A percentile compares a stretch with the other conserved stretches of the same genome.
These are phyloP conservation scores for Decorospora gaudefroyi DNA, from an alignment of 2,329 filamentous ascomycete species.

Conservation along the genomic window DNA sequence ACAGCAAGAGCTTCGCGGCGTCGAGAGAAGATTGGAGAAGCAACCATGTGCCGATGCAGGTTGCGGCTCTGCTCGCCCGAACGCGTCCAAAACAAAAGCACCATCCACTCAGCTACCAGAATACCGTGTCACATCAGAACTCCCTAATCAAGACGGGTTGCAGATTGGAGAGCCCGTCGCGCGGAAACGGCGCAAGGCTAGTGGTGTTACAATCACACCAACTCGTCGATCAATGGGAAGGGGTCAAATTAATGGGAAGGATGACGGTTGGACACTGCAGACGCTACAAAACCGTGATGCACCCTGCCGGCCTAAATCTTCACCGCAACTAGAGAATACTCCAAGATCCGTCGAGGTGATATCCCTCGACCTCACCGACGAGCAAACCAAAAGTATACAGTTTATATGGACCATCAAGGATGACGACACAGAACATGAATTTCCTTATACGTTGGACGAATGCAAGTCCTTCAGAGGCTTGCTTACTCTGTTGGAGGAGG, in stretches of 20 bases:
- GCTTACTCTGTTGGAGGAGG: slow-evolving; percentile 5
- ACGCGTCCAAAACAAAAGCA: neutral
- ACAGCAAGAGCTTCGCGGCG: neutral
- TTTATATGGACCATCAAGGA: slow-evolving; percentile 15
- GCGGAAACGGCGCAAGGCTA: slow-evolving; percentile 5
- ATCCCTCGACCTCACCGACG: slow-evolving; percentile 9
- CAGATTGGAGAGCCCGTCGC: neutral
- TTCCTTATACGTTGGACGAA: slow-evolving; percentile 10
- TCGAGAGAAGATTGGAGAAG: neutral
- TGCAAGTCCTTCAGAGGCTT: slow-evolving; percentile 15
- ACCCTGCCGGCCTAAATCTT: too few relatives aligned
- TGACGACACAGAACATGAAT: slow-evolving; percentile 11
- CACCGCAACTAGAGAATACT: neutral
- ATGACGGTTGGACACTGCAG: too few relatives aligned
- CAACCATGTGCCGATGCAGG: neutral
- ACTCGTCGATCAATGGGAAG: too few relatives aligned
- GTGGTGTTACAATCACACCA: neutral
- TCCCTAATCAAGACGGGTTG: neutral
- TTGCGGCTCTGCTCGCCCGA: neutral
- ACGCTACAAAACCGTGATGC: too few relatives aligned
- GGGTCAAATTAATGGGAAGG: too few relatives aligned
- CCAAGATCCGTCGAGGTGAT: neutral
- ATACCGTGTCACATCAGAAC: neutral
- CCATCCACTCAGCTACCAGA: neutral
- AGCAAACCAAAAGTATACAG: slow-evolving; percentile 11